A percentile compares a stretch with the other conserved stretches of the same genome.
These are phyloP conservation scores for Pseudocercospora macadamiae DNA, from an alignment of 2,329 filamentous ascomycete genomes.

Conservation along the genomic window DNA sequence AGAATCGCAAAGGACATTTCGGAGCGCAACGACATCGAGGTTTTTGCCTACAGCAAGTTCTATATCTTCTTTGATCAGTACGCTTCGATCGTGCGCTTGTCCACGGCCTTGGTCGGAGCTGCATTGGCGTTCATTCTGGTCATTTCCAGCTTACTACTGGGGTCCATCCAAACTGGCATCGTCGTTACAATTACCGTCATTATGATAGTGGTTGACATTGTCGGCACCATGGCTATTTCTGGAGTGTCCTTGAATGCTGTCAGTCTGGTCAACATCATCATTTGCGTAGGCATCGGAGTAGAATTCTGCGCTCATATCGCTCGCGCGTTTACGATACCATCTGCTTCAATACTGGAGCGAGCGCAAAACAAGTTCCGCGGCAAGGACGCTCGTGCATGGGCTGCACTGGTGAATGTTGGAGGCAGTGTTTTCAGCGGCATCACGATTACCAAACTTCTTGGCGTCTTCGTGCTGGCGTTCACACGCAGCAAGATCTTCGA, in stretches of 20 bases:
- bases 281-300: conserved; percentile 93
- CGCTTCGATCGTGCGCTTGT: conserved; percentile 77
- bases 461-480: conserved; percentile 89
- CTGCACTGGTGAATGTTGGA: conserved; percentile 90
- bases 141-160: conserved; percentile 78
- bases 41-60: conserved; percentile 96
- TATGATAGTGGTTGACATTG: conserved; percentile 93
- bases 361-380: conserved; percentile 75
- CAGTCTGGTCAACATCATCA: conserved; percentile 92
- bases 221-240: conserved; percentile 89
- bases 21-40: conserved; percentile 72
- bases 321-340: conserved; percentile 92
- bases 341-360: conserved; percentile 76
- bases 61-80: conserved; percentile 99
- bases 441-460: conserved; percentile 91
- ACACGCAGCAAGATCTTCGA: conserved; percentile 98
- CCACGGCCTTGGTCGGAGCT: conserved; percentile 76
- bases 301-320: conserved; percentile 98
- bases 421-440: conserved; percentile 95
- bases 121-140: conserved; percentile 84
- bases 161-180: conserved; percentile 77
- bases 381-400: conserved; percentile 85
- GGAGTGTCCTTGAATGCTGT: conserved; percentile 92
- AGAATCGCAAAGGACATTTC: conserved; percentile 81
- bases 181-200: conserved; percentile 84